phyloP scores from a whole-genome alignment of 768 basidiomycete genomes.

The Cantharellus anzutake region DNA sequence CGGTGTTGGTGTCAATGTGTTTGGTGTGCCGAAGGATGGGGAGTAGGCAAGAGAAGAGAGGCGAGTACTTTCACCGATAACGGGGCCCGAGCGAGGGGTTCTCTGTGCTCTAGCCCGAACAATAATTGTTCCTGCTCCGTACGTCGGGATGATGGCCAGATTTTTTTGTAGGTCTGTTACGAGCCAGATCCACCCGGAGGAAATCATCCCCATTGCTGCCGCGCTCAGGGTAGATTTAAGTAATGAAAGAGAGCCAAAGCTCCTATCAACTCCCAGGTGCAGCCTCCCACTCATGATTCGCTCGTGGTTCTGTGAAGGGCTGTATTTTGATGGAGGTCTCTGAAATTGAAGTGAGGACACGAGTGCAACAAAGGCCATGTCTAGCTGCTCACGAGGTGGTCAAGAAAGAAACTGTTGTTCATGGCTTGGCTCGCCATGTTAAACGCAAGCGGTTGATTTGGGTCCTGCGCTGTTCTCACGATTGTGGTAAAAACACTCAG shows the following conservation, averaged over 20 bases:
- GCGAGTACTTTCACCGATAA: neutral
- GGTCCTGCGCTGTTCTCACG: conserved; percentile 39
- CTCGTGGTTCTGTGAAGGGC: neutral
- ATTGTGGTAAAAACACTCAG: conserved; percentile 52
- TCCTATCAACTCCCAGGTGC: conserved; percentile 14
- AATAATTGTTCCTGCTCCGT: conserved; percentile 77
- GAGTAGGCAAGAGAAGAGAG: too few species aligned
- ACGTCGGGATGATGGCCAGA: conserved; percentile 64
- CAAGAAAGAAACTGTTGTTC: conserved; percentile 91
- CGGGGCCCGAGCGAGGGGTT: neutral
- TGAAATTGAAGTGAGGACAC: neutral
- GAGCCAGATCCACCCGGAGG: conserved; percentile 75
- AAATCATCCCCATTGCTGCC: conserved; percentile 58
- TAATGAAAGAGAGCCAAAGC: conserved; percentile 41
- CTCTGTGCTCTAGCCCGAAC: conserved; percentile 24
- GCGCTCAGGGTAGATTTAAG: conserved; percentile 63
- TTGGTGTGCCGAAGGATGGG: too few species aligned
- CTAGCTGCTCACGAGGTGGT: conserved; percentile 46
- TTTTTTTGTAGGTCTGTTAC: conserved; percentile 44
- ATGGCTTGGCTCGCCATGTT: conserved; percentile 84
- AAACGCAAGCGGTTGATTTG: conserved; percentile 48
- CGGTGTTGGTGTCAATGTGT: too few species aligned
- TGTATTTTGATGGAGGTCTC: neutral
- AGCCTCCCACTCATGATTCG: neutral
- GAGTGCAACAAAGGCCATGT: neutral